Base-by-base conservation (phyloP, 2,329 filamentous ascomycete genomes). In the Apiospora aurea region DNA sequence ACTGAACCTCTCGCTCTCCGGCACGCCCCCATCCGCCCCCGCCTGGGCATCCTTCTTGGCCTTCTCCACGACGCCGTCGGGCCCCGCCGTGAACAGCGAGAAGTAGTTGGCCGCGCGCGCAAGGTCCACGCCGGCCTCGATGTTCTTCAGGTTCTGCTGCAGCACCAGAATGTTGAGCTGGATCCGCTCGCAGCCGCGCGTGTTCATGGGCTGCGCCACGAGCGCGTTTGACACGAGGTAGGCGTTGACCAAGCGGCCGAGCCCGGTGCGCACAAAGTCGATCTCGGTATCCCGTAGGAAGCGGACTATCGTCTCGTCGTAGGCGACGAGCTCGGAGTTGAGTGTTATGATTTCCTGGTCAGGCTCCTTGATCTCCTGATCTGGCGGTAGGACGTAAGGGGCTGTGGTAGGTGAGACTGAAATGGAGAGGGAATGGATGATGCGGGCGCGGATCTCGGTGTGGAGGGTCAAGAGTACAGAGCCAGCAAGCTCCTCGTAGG, bases 91-190 rank as follows among this genome's bases (percentile, higher is more conserved):
- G 77, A 93, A 94, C 49, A 96, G 81, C 26, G 88, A 87, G 78
- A 91, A 95, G 83, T 93, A 96, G 72, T 89, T 87, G 26, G 89
- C 87, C 0, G 92, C 89, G 47, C 89, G 85, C 4, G 86, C 85
- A 41, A 96, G 85, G 71, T 89, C 87, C 3, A 93, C 91, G 11
- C 88, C 88, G 1, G 89, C 86, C 81, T 96, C 94, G 70, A 99
- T 92, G 76, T 97, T 97, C 85, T 97, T 97, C 71, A 99, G 89
- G 78, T 97, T 98, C 80, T 99, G 96, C 83, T 98, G 96, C 69
- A 99, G 86, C 53, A 99, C 96, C 34, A 98, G 88, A 68, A 98
- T 94, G 80, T 99, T 97, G 78, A 98, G 90, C 80, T 95, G 92
- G 90, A 99, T 95, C 49, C 95, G 90, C n/a, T 91, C 90, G 73